Evolutionary conservation across 306 rosid genomes (phyloP).

Genomic region (Prinsepia uniflora): DNA sequence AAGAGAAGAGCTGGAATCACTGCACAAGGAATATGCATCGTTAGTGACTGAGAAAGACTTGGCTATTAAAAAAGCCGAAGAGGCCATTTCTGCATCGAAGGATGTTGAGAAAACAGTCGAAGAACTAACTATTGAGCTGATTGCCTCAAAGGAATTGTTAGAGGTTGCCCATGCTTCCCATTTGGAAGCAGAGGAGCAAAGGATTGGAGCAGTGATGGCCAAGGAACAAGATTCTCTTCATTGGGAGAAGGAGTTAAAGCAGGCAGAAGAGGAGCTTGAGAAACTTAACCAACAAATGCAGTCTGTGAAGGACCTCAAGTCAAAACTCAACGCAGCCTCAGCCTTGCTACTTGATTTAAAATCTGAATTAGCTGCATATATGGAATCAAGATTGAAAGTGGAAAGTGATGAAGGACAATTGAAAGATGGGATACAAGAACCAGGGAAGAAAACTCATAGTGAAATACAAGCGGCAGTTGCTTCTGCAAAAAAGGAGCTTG

Average conservation of each 20-base stretch:
- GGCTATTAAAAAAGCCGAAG: slow-evolving; percentile 79
- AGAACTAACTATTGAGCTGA: slow-evolving; percentile 84
- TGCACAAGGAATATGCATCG: slow-evolving; percentile 67
- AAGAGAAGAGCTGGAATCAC: slow-evolving; percentile 70
- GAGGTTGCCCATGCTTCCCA: slow-evolving; percentile 92
- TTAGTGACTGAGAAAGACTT: slow-evolving; percentile 62
- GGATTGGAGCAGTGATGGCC: slow-evolving; percentile 90
- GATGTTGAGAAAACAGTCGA: slow-evolving; percentile 92
- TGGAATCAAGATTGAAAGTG: slow-evolving; percentile 72
- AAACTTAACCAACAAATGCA: slow-evolving; percentile 63
- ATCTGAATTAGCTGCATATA: slow-evolving; percentile 79
- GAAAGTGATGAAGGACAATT: slow-evolving; percentile 41
- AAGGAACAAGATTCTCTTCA: slow-evolving; percentile 90
- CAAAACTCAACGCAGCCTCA: slow-evolving; percentile 77
- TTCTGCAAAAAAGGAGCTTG: slow-evolving; percentile 74
- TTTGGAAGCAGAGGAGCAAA: slow-evolving; percentile 95
- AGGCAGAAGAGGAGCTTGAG: slow-evolving; percentile 83
- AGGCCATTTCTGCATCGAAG: slow-evolving; percentile 75
- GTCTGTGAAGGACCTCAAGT: slow-evolving; percentile 77
- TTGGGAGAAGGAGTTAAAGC: slow-evolving; percentile 93
- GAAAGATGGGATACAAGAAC: slow-evolving; percentile 41
- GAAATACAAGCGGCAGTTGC: slow-evolving; percentile 71
- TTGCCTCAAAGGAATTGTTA: slow-evolving; percentile 71
- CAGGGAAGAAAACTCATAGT: slow-evolving; percentile 49
- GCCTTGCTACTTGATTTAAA: slow-evolving; percentile 75